Evolutionary conservation across 805 yeast species (phyloP).

Genomic region (Metschnikowia dekortorum): DNA sequence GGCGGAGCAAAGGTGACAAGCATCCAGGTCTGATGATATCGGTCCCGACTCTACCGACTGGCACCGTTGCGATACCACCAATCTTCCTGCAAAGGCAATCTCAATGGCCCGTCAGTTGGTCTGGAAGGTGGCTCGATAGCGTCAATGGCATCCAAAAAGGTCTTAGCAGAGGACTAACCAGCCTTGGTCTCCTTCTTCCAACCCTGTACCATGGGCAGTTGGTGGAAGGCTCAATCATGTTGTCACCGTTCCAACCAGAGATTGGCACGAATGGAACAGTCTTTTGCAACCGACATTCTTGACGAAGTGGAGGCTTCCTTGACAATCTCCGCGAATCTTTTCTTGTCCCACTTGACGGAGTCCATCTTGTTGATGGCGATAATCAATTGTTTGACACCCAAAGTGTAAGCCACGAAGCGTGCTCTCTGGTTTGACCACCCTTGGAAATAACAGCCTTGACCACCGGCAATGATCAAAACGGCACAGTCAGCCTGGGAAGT

Average conservation of each 20-base stretch:
- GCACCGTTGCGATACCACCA: conserved; percentile 90
- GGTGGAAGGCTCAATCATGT: conserved; percentile 79
- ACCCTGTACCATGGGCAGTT: conserved; percentile 88
- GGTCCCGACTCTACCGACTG: conserved; percentile 92
- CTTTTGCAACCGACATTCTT: conserved; percentile 82
- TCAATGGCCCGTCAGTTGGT: conserved; percentile 83
- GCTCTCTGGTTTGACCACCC: conserved; percentile 93
- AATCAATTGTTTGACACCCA: conserved; percentile 82
- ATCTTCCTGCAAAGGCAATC: conserved; percentile 90
- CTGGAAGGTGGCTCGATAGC: conserved; percentile 75
- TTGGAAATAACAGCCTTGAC: conserved; percentile 94
- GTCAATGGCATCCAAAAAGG: conserved; percentile 81
- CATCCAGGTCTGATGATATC: conserved; percentile 90
- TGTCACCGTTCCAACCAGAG: conserved; percentile 91
- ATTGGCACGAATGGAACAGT: conserved; percentile 78
- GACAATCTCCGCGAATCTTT: conserved; percentile 72
- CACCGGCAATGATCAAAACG: conserved; percentile 84
- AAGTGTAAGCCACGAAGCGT: conserved; percentile 79
- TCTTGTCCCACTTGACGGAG: conserved; percentile 83
- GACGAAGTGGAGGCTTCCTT: conserved; percentile 76
- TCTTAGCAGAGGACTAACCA: conserved; percentile 68
- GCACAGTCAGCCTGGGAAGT: conserved; percentile 94
- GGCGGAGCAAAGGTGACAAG: conserved; percentile 78
- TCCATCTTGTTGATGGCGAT: conserved; percentile 95
- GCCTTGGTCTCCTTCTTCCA: conserved; percentile 76